phyloP scores from a whole-genome alignment of 2,329 filamentous ascomycete species.

The Ophiosphaerella narmari region DNA sequence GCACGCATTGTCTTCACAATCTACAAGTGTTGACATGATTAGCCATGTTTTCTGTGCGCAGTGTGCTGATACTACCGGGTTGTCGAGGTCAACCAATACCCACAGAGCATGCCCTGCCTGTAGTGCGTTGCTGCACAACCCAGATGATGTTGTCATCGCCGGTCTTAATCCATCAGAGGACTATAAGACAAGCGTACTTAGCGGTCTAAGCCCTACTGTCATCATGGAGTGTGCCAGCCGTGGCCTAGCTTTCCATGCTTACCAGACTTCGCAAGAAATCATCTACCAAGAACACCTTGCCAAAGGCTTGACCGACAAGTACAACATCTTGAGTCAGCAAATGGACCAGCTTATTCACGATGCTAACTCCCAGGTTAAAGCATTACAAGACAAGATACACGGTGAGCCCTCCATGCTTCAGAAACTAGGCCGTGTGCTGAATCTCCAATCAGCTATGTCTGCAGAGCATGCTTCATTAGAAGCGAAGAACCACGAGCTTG shows the following conservation, averaged over 20 bases:
- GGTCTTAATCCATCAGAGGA: constrained; percentile 81
- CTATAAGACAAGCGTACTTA: constrained; percentile 85
- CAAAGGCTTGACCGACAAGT: constrained; percentile 74
- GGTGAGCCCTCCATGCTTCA: constrained; percentile 51
- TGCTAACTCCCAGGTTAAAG: constrained; percentile 73
- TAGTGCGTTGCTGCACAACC: constrained; percentile 66
- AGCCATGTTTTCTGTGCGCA: constrained; percentile 82
- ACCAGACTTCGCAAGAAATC: constrained; percentile 83
- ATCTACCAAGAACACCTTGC: constrained; percentile 78
- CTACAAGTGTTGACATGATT: constrained; percentile 43
- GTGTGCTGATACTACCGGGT: constrained; percentile 69
- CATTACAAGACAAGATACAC: constrained; percentile 66
- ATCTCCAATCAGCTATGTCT: constrained; percentile 56
- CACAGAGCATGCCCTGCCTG: constrained; percentile 76
- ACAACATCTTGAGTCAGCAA: constrained; percentile 64
- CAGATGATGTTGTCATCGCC: constrained; percentile 74
- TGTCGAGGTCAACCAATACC: constrained; percentile 61
- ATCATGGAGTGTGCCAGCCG: constrained; percentile 87
- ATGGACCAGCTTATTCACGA: constrained; percentile 76
- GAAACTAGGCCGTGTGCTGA: neutral
- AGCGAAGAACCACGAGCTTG: constrained; percentile 74
- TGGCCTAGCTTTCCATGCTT: constrained; percentile 82
- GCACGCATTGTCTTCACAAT: neutral
- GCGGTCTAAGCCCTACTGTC: constrained; percentile 76
- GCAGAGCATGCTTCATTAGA: constrained; percentile 66